These are phyloP conservation scores for Sclerotinia spermophila DNA, from an alignment of 2,329 filamentous ascomycete genomes.

Conservation along the genomic window DNA sequence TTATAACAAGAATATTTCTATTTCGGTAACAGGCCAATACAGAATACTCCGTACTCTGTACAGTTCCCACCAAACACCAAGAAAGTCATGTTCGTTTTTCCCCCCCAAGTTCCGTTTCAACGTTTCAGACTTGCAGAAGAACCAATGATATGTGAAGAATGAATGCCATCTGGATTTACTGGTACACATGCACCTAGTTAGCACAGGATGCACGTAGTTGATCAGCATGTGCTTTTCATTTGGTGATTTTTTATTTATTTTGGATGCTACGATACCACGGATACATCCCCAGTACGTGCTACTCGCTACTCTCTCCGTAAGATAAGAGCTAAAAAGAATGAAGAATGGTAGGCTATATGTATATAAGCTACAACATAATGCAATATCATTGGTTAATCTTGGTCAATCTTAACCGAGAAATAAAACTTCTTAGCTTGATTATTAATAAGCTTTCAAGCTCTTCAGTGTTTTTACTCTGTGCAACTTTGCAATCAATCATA, in stretches of 20 bases:
- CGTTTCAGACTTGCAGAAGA: conserved; percentile 10
- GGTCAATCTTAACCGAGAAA: background rate
- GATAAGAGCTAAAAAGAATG: background rate
- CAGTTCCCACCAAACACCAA: conserved; percentile 3
- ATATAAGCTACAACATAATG: background rate
- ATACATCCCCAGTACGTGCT: background rate
- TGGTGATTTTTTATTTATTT: background rate
- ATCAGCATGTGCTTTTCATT: conserved; percentile 12
- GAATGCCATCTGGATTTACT: too few species aligned
- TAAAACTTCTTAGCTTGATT: background rate
- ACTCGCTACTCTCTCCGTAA: background rate
- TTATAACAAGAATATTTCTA: too few species aligned
- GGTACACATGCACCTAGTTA: background rate
- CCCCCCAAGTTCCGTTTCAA: background rate
- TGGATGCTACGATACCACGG: background rate
- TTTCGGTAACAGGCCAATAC: background rate
- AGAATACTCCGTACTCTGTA: background rate
- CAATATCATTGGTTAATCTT: background rate
- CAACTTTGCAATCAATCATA: background rate
- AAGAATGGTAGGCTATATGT: too few species aligned
- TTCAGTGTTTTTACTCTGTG: background rate
- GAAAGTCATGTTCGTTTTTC: background rate
- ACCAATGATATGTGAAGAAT: background rate
- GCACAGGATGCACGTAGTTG: background rate
- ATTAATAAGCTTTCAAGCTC: background rate